phyloP scores from a whole-genome alignment of 306 rosid species.

The Cotoneaster glaucophyllus region DNA sequence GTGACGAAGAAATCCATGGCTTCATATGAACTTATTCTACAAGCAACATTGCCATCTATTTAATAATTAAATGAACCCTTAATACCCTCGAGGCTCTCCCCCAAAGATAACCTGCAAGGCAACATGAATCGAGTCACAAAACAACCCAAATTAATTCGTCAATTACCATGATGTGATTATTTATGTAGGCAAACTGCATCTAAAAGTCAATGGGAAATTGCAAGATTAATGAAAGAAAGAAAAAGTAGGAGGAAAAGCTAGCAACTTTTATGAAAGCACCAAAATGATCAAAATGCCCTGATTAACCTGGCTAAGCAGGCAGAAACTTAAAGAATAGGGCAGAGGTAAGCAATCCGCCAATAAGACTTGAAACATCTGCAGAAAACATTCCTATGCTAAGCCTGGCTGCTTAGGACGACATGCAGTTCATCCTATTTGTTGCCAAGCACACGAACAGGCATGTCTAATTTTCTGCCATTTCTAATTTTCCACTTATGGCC shows the following conservation, averaged over 20 bases:
- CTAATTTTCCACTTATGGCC: too few species aligned
- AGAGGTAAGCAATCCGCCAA: neutral
- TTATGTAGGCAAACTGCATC: neutral
- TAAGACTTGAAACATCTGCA: neutral
- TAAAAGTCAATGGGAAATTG: neutral
- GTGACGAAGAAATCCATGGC: neutral
- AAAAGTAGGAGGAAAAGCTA: neutral
- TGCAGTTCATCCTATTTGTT: neutral
- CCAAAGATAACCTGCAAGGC: slow-evolving; percentile 65
- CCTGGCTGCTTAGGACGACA: too few species aligned
- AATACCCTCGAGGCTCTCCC: slow-evolving; percentile 79
- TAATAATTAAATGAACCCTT: slow-evolving; percentile 62
- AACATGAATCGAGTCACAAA: slow-evolving; percentile 3
- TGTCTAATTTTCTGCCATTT: too few species aligned
- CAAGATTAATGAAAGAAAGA: neutral
- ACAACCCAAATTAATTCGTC: neutral
- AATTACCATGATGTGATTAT: neutral
- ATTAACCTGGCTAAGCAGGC: neutral
- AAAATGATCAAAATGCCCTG: neutral
- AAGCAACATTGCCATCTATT: neutral
- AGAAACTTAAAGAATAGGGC: neutral
- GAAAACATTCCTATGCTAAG: neutral
- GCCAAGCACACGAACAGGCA: neutral
- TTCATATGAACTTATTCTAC: neutral
- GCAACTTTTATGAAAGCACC: neutral